These are phyloP conservation scores for Petunia hybrid DNA, from an alignment of 305 asterid genomes.

Conservation along the genomic window DNA sequence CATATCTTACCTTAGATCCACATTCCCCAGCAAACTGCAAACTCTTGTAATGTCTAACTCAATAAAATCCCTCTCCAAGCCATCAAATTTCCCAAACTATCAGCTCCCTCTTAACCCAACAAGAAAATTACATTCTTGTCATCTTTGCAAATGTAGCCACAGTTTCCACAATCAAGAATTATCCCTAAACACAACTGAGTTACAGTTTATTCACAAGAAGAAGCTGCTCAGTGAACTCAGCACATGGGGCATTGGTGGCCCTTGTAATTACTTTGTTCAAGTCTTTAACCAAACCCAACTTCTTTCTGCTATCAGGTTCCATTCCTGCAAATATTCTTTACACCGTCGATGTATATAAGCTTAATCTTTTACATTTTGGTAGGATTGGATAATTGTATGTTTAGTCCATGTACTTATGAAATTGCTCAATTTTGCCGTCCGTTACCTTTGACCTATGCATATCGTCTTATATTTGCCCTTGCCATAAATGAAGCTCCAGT, in stretches of 20 bases:
- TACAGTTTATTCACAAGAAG: slow-evolving; percentile 37
- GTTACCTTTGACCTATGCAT: too few relatives aligned
- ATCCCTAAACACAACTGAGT: slow-evolving; percentile 22
- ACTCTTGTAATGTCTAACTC: too few relatives aligned
- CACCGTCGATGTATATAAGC: too few relatives aligned
- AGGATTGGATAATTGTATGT: background rate
- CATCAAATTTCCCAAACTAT: background rate
- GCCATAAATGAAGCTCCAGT: too few relatives aligned
- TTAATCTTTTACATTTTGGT: background rate
- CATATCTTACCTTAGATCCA: too few relatives aligned
- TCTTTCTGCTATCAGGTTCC: slow-evolving; percentile 47
- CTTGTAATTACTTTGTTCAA: slow-evolving; percentile 52
- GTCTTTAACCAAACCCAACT: slow-evolving; percentile 49
- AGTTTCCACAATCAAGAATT: slow-evolving; percentile 22
- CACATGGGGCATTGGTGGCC: slow-evolving; percentile 62
- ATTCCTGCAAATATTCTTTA: too few relatives aligned
- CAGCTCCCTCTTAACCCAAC: background rate
- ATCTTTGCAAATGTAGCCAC: slow-evolving; percentile 21
- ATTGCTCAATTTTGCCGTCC: too few relatives aligned
- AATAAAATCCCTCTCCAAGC: background rate
- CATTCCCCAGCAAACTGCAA: too few relatives aligned
- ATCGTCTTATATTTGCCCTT: too few relatives aligned
- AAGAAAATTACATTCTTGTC: slow-evolving; percentile 32
- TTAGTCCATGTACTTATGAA: too few relatives aligned
- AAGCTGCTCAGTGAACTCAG: slow-evolving; percentile 47